These are phyloP conservation scores for Podaxis rugospora DNA, from an alignment of 768 basidiomycete species.

Conservation along the genomic window DNA sequence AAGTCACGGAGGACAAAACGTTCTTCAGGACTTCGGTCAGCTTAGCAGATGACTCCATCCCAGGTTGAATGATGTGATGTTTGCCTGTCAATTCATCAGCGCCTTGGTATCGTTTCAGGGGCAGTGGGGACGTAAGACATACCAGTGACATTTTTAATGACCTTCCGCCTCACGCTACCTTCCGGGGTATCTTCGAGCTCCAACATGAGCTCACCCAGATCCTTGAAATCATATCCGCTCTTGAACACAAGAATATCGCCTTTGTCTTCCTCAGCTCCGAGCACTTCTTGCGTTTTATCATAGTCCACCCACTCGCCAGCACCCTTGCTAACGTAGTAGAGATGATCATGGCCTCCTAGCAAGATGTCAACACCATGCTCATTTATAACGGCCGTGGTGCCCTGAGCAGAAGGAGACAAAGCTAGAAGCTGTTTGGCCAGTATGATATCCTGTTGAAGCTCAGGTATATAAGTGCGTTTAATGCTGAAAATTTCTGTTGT, in stretches of 20 bases:
- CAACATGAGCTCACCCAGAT: conserved; percentile 71
- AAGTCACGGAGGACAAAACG: conserved; percentile 64
- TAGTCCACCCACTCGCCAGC: conserved; percentile 64
- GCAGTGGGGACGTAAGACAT: conserved; percentile 7
- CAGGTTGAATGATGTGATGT: conserved; percentile 58
- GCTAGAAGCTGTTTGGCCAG: conserved; percentile 67
- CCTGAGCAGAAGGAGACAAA: conserved; percentile 51
- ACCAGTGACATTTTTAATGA: conserved; percentile 65
- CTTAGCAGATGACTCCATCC: conserved; percentile 47
- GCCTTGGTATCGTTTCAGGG: background rate
- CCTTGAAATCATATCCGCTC: conserved; percentile 88
- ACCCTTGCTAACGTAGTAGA: conserved; percentile 71
- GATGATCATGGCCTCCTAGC: conserved; percentile 87
- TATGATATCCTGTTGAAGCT: conserved; percentile 51
- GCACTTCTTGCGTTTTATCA: conserved; percentile 42
- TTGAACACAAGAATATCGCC: conserved; percentile 75
- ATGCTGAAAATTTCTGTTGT: background rate
- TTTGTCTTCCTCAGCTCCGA: conserved; percentile 69
- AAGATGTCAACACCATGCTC: conserved; percentile 80
- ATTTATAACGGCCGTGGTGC: conserved; percentile 33
- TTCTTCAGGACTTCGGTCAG: conserved; percentile 57
- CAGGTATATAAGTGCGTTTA: background rate
- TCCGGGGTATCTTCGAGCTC: conserved; percentile 55
- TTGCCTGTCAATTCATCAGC: conserved; percentile 41
- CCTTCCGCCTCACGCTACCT: conserved; percentile 59